A percentile compares a stretch with the other conserved stretches of the same genome.
phyloP scores from a whole-genome alignment of 2,329 filamentous ascomycete genomes.

The Fusarium phyllophilum region DNA sequence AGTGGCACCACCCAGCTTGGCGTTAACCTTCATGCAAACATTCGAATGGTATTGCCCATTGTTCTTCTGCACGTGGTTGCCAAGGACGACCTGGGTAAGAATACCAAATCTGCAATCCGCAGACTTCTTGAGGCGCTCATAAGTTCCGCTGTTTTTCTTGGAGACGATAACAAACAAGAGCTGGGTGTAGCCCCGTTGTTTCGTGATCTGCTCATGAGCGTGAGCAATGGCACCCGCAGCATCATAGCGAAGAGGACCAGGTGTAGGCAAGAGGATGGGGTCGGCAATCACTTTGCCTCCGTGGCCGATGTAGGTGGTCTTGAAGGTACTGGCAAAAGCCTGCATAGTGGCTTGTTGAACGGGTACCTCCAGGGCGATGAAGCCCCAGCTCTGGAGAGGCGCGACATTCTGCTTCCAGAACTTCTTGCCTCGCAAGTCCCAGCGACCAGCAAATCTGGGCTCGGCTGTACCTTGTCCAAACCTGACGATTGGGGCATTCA shows the following conservation, averaged over 20 bases:
- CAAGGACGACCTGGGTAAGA: constrained; percentile 83
- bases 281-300: constrained; percentile 56
- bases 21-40: constrained; percentile 95
- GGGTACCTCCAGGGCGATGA: constrained; percentile 72
- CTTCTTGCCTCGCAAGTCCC: constrained; percentile 84
- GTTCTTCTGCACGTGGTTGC: constrained; percentile 73
- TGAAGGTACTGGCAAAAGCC: constrained; percentile 56
- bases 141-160: constrained; percentile 75
- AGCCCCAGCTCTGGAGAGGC: constrained; percentile 77
- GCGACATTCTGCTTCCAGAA: constrained; percentile 74
- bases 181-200: constrained; percentile 69
- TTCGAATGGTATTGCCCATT: constrained; percentile 91
- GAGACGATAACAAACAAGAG: constrained; percentile 83
- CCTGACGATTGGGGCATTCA: constrained; percentile 76
- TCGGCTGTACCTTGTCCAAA: constrained; percentile 69
- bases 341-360: constrained; percentile 52
- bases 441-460: constrained; percentile 77
- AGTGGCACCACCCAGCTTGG: constrained; percentile 89
- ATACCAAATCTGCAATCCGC: constrained; percentile 88
- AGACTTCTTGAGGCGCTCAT: constrained; percentile 89
- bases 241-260: constrained; percentile 50
- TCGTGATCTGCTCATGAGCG: constrained; percentile 61
- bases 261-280: constrained; percentile 49
- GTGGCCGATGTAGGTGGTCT: constrained; percentile 58
- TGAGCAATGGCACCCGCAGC: constrained; percentile 61